Evolutionary conservation across 345 rosid genomes (phyloP).

Genomic region (Salix caprea): DNA sequence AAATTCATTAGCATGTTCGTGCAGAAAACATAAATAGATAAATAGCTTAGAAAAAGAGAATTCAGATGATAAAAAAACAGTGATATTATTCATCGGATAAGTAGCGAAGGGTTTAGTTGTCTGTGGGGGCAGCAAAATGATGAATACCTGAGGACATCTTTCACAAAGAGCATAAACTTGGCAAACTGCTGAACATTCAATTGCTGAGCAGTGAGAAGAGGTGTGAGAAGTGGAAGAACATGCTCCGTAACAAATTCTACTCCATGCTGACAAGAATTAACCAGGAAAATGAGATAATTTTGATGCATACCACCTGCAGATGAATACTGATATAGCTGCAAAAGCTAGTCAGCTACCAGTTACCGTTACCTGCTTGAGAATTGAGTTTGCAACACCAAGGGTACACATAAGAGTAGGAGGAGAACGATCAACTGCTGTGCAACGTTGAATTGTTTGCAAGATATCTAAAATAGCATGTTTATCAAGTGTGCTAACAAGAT

Average conservation of each 20-base stretch:
- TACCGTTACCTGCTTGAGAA: conserved; percentile 66
- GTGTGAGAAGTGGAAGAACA: conserved; percentile 75
- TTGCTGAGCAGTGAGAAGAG: conserved; percentile 92
- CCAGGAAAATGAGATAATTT: conserved; percentile 9
- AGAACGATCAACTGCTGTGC: conserved; percentile 93
- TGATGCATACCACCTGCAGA: background rate
- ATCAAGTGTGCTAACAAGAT: conserved; percentile 64
- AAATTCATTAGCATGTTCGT: background rate
- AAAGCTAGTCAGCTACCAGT: background rate
- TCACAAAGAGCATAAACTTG: conserved; percentile 87
- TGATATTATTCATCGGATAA: background rate
- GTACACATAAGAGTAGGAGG: conserved; percentile 98
- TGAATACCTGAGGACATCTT: conserved; percentile 76
- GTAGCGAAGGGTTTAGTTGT: background rate
- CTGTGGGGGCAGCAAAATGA: conserved; percentile 1
- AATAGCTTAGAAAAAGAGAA: background rate
- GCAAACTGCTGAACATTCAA: conserved; percentile 91
- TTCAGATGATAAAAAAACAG: background rate
- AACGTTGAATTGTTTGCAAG: conserved; percentile 82
- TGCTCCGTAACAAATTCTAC: conserved; percentile 83
- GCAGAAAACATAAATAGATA: background rate
- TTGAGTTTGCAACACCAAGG: conserved; percentile 84
- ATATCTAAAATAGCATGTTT: conserved; percentile 68
- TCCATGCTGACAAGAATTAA: conserved; percentile 55
- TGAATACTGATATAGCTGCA: conserved; percentile 4